Percentiles rank a stretch among this genome's conserved stretches.
These are phyloP conservation scores for Cladosporium velox DNA, from an alignment of 2,329 filamentous ascomycete species.

Conservation along the genomic window DNA sequence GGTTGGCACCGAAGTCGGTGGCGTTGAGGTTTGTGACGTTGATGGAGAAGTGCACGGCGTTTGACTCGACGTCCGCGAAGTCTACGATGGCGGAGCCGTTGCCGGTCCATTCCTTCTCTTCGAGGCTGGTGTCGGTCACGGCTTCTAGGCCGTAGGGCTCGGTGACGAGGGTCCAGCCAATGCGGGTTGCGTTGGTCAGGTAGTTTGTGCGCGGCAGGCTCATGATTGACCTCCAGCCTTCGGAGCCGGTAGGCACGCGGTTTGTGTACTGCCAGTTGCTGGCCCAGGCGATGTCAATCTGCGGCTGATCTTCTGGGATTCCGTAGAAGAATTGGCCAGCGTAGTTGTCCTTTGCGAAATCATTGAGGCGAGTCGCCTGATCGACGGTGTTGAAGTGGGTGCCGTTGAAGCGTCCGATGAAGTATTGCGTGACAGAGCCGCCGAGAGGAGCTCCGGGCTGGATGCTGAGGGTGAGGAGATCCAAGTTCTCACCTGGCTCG, in stretches of 20 bases:
- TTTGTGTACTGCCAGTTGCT: conserved; percentile 59
- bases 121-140: conserved; percentile 47
- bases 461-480: conserved; percentile 54
- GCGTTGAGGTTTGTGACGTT: conserved; percentile 49
- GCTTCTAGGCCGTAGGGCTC: conserved; percentile 52
- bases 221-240: conserved; percentile 56
- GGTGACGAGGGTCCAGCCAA: conserved; percentile 54
- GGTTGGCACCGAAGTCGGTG: conserved; percentile 21
- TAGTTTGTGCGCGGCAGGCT: conserved; percentile 54
- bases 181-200: conserved; percentile 51
- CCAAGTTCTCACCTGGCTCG: conserved; percentile 38
- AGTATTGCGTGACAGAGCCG: conserved; percentile 57
- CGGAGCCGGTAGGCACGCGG: conserved; percentile 53
- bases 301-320: conserved; percentile 39
- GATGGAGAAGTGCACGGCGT: conserved; percentile 55
- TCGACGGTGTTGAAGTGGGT: conserved; percentile 57
- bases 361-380: conserved; percentile 26
- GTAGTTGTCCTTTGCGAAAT: conserved; percentile 49
- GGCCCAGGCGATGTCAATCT: conserved; percentile 56
- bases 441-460: conserved; percentile 59
- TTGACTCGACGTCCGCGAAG: conserved; percentile 51
- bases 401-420: conserved; percentile 61
- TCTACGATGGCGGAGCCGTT: conserved; percentile 53
- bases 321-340: conserved; percentile 58
- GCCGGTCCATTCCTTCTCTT: conserved; percentile 44